These are phyloP conservation scores for Halophytophthora polymorphica DNA, from an alignment of 352 stramenopile species.

Conservation along the genomic window DNA sequence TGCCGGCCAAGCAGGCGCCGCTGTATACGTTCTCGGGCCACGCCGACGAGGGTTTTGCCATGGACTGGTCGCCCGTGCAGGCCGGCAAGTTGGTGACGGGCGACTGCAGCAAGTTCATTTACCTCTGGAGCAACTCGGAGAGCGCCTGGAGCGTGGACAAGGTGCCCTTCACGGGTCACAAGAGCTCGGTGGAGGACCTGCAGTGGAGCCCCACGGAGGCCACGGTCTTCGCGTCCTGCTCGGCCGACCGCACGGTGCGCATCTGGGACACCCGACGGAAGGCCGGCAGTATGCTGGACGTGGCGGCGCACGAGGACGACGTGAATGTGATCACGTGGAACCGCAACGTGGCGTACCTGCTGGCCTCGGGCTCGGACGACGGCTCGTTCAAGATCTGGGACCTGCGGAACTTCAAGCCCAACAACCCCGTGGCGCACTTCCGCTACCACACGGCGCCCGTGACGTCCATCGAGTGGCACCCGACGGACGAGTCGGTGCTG, in stretches of 20 bases:
- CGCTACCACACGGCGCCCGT: slow-evolving; percentile 95
- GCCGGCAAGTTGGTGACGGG: slow-evolving; percentile 92
- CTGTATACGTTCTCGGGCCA: slow-evolving; percentile 96
- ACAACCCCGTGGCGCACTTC: slow-evolving; percentile 92
- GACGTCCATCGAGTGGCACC: slow-evolving; percentile 98
- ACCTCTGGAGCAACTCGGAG: slow-evolving; percentile 89
- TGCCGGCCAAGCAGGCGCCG: slow-evolving; percentile 55
- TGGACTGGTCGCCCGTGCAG: slow-evolving; percentile 95
- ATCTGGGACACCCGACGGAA: slow-evolving; percentile 98
- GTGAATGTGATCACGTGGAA: slow-evolving; percentile 99
- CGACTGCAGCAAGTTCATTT: slow-evolving; percentile 97
- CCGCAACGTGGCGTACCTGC: slow-evolving; percentile 94
- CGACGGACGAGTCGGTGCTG: slow-evolving; percentile 98
- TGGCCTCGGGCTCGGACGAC: slow-evolving; percentile 97
- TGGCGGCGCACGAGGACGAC: slow-evolving; percentile 93
- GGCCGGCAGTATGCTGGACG: slow-evolving; percentile 91
- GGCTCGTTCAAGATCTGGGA: slow-evolving; percentile 98
- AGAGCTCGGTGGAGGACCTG: slow-evolving; percentile 95
- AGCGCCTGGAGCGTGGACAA: slow-evolving; percentile 85
- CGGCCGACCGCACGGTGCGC: slow-evolving; percentile 91
- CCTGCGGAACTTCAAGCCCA: slow-evolving; percentile 90
- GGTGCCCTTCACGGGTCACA: slow-evolving; percentile 90
- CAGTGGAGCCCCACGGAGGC: slow-evolving; percentile 97
- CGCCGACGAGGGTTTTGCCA: slow-evolving; percentile 95
- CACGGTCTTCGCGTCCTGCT: slow-evolving; percentile 95